Evolutionary conservation across 805 yeast genomes (phyloP).

Genomic region (Nakazawaea anatomiae): DNA sequence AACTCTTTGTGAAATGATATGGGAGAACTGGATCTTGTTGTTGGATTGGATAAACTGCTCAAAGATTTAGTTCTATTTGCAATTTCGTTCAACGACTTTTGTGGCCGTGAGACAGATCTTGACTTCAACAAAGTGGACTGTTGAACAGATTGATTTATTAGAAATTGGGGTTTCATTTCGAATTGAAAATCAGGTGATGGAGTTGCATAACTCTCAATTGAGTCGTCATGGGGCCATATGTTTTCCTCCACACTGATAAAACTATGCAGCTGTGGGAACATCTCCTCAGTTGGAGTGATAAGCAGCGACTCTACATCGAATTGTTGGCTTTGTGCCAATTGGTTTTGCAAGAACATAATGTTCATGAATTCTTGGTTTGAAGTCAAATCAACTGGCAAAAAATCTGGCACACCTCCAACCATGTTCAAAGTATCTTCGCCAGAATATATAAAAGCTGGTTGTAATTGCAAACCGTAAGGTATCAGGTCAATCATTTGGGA

Average conservation of each 20-base stretch:
- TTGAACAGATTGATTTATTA: not conserved
- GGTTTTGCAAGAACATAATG: conserved; percentile 6
- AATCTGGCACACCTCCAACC: not conserved
- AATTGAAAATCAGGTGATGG: not conserved
- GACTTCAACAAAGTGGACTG: conserved; percentile 1
- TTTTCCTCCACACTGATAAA: not conserved
- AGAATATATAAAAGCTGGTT: not conserved
- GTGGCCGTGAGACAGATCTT: not conserved
- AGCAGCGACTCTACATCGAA: not conserved
- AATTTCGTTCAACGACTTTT: conserved; percentile 1
- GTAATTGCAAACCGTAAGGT: not conserved
- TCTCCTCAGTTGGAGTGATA: conserved; percentile 6
- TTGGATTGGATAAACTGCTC: not conserved
- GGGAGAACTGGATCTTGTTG: not conserved
- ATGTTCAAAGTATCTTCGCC: not conserved
- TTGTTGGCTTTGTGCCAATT: conserved; percentile 1
- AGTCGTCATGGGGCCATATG: not conserved
- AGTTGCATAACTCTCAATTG: not conserved
- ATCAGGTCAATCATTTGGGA: not conserved
- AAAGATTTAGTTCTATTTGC: not conserved
- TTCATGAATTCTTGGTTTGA: conserved; percentile 5
- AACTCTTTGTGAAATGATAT: not conserved
- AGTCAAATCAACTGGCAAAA: conserved; percentile 2
- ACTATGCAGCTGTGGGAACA: not conserved
- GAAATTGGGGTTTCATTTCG: not conserved